Evolutionary conservation across 129 eudicot species (phyloP).

Genomic region (Tanacetum coccineum): DNA sequence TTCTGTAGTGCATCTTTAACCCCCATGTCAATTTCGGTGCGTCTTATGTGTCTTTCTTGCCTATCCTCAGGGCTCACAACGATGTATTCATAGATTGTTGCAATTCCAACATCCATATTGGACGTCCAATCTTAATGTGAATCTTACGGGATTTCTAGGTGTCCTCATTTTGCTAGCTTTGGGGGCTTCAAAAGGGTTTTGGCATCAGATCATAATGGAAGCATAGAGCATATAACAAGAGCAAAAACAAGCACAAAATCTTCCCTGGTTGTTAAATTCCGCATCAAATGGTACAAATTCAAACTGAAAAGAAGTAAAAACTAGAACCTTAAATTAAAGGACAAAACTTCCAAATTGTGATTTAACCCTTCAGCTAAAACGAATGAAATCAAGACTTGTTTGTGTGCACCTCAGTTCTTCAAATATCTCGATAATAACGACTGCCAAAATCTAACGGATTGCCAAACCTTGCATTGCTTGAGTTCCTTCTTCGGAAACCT

Average conservation of each 20-base stretch:
- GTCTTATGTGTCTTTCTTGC: too few relatives aligned
- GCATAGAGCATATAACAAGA: background rate
- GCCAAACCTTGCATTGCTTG: conserved; percentile 57
- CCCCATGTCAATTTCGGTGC: too few relatives aligned
- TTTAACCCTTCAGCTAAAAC: conserved; percentile 15
- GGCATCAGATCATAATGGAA: background rate
- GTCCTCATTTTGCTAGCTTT: too few relatives aligned
- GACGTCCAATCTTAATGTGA: too few relatives aligned
- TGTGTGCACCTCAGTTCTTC: conserved; percentile 11
- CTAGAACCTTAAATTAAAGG: background rate
- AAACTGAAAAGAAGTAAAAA: background rate
- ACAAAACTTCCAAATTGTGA: conserved; percentile 21
- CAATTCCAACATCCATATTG: too few relatives aligned
- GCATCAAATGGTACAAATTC: conserved; percentile 3
- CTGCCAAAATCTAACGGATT: conserved; percentile 36
- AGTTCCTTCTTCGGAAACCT: conserved; percentile 53
- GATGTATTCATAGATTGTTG: too few relatives aligned
- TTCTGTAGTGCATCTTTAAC: too few relatives aligned
- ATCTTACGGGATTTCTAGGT: too few relatives aligned
- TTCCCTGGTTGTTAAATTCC: conserved; percentile 10
- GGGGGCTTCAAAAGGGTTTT: too few relatives aligned
- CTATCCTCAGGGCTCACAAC: too few relatives aligned
- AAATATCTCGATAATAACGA: conserved; percentile 12
- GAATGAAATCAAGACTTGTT: conserved; percentile 16
- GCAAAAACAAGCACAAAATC: background rate